Conservation (phyloP, 768 basidiomycete genomes). For the Auriscalpium orientale region DNA sequence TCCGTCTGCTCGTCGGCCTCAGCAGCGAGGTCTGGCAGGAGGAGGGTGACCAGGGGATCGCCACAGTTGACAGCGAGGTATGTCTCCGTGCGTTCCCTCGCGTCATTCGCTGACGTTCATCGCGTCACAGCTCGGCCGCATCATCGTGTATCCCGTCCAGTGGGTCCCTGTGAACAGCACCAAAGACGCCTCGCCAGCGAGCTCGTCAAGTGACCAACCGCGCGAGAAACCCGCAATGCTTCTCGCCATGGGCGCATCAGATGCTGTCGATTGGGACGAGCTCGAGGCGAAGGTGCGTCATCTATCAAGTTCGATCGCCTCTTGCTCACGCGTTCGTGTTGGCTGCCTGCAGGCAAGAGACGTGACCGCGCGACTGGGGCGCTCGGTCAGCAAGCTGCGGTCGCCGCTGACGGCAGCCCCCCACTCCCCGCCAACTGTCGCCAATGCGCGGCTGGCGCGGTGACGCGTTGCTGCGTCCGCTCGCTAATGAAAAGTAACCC, state of each 20-base stretch:
- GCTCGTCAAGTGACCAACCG: conserved; percentile 3
- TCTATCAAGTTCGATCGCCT: too few species aligned
- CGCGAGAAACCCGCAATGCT: conserved; percentile 52
- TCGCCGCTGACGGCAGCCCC: conserved; percentile 14
- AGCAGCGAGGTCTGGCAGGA: conserved; percentile 76
- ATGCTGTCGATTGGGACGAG: conserved; percentile 57
- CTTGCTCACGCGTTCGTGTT: neutral
- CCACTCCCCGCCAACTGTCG: conserved; percentile 8
- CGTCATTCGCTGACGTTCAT: neutral
- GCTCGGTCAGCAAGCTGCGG: conserved; percentile 32
- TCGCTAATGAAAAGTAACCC: conserved; percentile 4
- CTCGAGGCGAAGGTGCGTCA: conserved; percentile 52
- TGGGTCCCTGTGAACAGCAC: conserved; percentile 21
- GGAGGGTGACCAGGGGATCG: conserved; percentile 53
- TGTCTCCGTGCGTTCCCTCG: conserved; percentile 9
- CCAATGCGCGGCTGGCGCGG: conserved; percentile 15
- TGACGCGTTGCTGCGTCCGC: neutral
- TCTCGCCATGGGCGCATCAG: conserved; percentile 58
- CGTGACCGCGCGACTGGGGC: conserved; percentile 25
- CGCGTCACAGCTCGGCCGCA: conserved; percentile 51
- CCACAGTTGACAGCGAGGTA: conserved; percentile 78
- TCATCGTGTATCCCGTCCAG: conserved; percentile 60
- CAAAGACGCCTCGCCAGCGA: conserved; percentile 16
- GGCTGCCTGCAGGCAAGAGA: conserved; percentile 22
- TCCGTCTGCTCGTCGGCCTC: conserved; percentile 65